phyloP scores from a whole-genome alignment of 2,329 filamentous ascomycete species.

The Xylariaceae sp. region DNA sequence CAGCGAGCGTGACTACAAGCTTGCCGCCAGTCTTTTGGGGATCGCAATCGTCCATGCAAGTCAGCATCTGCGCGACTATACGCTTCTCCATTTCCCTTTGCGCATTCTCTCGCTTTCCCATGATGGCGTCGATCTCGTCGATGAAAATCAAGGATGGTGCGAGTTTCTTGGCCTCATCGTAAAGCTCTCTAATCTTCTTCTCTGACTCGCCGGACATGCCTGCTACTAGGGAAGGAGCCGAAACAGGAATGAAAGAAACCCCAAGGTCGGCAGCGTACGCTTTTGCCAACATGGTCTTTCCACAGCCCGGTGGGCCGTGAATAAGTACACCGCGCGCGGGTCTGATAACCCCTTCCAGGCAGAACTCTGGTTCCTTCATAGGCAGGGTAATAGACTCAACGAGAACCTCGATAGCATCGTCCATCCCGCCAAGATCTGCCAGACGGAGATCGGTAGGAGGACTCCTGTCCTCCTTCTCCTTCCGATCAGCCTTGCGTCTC shows the following conservation, averaged over 20 bases:
- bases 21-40: constrained; percentile 66
- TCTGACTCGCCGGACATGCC: constrained; percentile 89
- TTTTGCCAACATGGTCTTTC: constrained; percentile 80
- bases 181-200: constrained; percentile 78
- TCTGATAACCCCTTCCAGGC: constrained; percentile 61
- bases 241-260: constrained; percentile 76
- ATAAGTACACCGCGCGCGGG: constrained; percentile 72
- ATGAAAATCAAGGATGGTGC: constrained; percentile 90
- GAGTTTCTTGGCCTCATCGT: constrained; percentile 80
- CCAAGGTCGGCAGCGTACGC: constrained; percentile 73
- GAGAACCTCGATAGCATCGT: constrained; percentile 65
- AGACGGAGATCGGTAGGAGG: constrained; percentile 66
- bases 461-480: constrained; percentile 51
- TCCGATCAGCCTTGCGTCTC: constrained; percentile 51
- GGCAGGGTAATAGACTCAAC: constrained; percentile 70
- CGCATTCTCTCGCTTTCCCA: constrained; percentile 76
- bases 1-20: constrained; percentile 84
- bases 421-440: constrained; percentile 72
- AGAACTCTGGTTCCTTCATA: constrained; percentile 64
- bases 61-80: constrained; percentile 76
- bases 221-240: constrained; percentile 75
- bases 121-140: constrained; percentile 88
- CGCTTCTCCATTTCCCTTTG: constrained; percentile 87
- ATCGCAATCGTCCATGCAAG: constrained; percentile 80
- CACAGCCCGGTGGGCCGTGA: constrained; percentile 80